Conservation (phyloP, 1,284 basidiomycete species). For the Apiotrichum akiyoshidainum region DNA sequence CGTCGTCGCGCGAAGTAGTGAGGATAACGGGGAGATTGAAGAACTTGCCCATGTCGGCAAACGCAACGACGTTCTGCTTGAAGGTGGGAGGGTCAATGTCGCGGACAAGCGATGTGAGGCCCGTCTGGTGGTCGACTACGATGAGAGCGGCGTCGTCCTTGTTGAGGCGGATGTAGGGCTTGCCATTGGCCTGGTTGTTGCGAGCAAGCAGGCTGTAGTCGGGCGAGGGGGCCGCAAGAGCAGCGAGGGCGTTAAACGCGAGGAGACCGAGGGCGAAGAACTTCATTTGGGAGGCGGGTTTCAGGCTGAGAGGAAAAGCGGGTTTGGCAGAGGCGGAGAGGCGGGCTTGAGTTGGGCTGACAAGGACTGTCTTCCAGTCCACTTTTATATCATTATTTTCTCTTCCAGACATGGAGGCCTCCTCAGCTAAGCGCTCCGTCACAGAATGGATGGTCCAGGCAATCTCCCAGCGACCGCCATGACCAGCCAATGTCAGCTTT, state of each 20-base stretch:
- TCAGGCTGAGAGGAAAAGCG: too few relatives aligned
- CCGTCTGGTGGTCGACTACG: constrained; percentile 16
- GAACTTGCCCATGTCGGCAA: constrained; percentile 11
- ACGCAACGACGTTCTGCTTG: constrained; percentile 10
- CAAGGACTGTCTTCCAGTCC: too few relatives aligned
- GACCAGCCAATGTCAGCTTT: too few relatives aligned
- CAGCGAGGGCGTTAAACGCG: background rate
- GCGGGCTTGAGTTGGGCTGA: too few relatives aligned
- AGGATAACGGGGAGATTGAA: constrained; percentile 12
- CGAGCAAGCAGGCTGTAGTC: background rate
- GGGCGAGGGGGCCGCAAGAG: background rate
- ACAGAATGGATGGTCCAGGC: too few relatives aligned
- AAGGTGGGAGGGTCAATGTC: constrained; percentile 16
- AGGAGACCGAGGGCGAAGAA: too few relatives aligned
- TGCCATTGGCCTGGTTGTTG: background rate
- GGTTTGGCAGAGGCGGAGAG: too few relatives aligned
- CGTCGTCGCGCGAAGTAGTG: constrained; percentile 14
- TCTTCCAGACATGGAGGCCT: too few relatives aligned
- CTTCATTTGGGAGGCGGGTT: too few relatives aligned
- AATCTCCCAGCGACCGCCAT: too few relatives aligned
- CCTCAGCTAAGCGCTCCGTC: too few relatives aligned
- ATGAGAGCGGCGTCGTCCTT: constrained; percentile 14
- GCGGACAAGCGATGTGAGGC: constrained; percentile 12
- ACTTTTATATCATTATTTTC: too few relatives aligned
- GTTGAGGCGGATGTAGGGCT: constrained; percentile 13